Percentiles rank a stretch among this genome's conserved stretches.
Conservation (phyloP, 768 basidiomycete genomes). For the Lanmaoa pseudosensibilis region DNA sequence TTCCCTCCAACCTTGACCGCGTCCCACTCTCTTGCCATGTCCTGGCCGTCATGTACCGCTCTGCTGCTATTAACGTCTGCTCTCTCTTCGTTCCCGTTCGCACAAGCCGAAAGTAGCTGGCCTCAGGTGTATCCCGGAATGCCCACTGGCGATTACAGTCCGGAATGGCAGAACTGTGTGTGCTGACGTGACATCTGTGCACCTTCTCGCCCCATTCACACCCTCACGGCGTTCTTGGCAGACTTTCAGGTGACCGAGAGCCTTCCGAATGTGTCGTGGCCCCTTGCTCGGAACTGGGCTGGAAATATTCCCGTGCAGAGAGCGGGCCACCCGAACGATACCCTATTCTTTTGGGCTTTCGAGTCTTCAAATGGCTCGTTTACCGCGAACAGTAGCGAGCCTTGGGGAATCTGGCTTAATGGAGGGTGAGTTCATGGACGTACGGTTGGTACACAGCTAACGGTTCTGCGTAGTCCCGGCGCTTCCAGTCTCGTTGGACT, state of each 20-base stretch:
- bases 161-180: conserved; percentile 64
- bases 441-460: neutral
- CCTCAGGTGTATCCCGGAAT: conserved; percentile 44
- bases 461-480: conserved; percentile 47
- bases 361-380: conserved; percentile 38
- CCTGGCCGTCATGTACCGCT: neutral
- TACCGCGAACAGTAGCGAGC: conserved; percentile 35
- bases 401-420: conserved; percentile 74
- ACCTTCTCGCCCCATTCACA: neutral
- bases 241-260: conserved; percentile 57
- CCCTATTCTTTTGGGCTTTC: conserved; percentile 47
- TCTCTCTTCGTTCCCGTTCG: neutral
- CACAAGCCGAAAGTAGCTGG: conserved; percentile 21
- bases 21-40: neutral
- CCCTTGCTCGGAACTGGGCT: conserved; percentile 50
- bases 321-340: neutral
- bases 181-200: neutral
- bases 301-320: conserved; percentile 46
- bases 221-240: conserved; percentile 20
- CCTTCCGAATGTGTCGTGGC: conserved; percentile 62
- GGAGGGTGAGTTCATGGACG: conserved; percentile 49
- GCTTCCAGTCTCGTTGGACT: conserved; percentile 64
- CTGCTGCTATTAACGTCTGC: neutral
- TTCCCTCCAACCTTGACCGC: no score
- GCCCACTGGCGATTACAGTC: conserved; percentile 47